These are phyloP conservation scores for Trichothecium sympodiale DNA, from an alignment of 2,329 filamentous ascomycete species.

Conservation along the genomic window DNA sequence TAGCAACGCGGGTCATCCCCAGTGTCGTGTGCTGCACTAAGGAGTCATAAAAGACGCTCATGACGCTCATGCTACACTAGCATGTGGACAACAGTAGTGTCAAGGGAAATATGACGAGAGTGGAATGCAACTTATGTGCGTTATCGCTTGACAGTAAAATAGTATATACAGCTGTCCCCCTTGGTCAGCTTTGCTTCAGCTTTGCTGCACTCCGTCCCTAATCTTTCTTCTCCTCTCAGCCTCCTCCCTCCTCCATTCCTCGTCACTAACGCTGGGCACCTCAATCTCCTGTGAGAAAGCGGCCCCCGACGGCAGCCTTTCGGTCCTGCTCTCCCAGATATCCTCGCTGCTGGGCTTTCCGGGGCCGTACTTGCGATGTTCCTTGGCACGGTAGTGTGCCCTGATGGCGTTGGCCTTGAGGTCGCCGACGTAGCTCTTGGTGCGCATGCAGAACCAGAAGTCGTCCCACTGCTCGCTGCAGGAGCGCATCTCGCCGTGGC, in stretches of 20 bases:
- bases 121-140: too few species aligned
- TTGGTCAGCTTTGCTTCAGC: too few species aligned
- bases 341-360: slow-evolving; percentile 70
- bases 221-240: slow-evolving; percentile 21
- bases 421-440: slow-evolving; percentile 48
- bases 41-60: too few species aligned
- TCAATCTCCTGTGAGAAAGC: slow-evolving; percentile 33
- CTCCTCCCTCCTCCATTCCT: slow-evolving; percentile 28
- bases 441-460: slow-evolving; percentile 97
- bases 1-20: too few species aligned
- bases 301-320: slow-evolving; percentile 39
- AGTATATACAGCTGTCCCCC: too few species aligned
- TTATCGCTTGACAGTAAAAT: too few species aligned
- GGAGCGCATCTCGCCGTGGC: slow-evolving; percentile 63
- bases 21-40: too few species aligned
- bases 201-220: slow-evolving; percentile 18
- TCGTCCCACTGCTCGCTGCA: slow-evolving; percentile 85
- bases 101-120: too few species aligned
- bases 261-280: slow-evolving; percentile 25
- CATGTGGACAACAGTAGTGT: too few species aligned
- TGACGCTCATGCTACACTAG: too few species aligned
- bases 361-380: slow-evolving; percentile 49
- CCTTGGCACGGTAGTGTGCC: slow-evolving; percentile 57
- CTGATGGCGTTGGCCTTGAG: slow-evolving; percentile 51
- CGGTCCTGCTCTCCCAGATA: slow-evolving; percentile 68